phyloP scores from a whole-genome alignment of 768 basidiomycete genomes.

The Crassisporium funariophilum region DNA sequence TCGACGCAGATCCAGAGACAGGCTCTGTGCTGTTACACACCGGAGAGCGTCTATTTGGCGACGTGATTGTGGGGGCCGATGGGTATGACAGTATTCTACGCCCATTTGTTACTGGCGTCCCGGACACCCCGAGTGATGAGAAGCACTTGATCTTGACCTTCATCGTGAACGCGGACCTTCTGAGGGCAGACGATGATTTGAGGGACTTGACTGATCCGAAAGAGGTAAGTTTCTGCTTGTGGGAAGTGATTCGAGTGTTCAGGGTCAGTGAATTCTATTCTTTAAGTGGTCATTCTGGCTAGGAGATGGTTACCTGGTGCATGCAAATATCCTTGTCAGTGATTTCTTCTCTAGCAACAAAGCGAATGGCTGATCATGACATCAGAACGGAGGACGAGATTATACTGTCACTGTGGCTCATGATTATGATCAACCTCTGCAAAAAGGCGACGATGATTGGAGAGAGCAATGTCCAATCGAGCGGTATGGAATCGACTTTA shows the following conservation, averaged over 20 bases:
- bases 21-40: conserved; percentile 40
- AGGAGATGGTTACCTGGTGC: conserved; percentile 27
- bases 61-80: conserved; percentile 64
- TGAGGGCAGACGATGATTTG: conserved; percentile 36
- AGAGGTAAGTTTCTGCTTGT: conserved; percentile 27
- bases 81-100: conserved; percentile 48
- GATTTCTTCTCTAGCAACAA: neutral
- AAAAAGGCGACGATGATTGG: conserved; percentile 33
- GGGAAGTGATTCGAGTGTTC: neutral
- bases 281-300: conserved; percentile 21
- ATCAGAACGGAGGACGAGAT: conserved; percentile 28
- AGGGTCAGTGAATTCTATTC: neutral
- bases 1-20: conserved; percentile 28
- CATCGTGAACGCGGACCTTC: conserved; percentile 30
- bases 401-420: conserved; percentile 29
- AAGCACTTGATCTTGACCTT: conserved; percentile 33
- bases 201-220: conserved; percentile 24
- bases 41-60: conserved; percentile 46
- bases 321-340: conserved; percentile 30
- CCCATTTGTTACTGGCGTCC: conserved; percentile 29
- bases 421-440: conserved; percentile 19
- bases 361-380: conserved; percentile 3
- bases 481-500: conserved; percentile 34
- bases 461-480: conserved; percentile 31
- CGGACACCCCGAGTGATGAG: conserved; percentile 17